Conservation (phyloP, 768 basidiomycete genomes). For the Podaxis pistillaris region DNA sequence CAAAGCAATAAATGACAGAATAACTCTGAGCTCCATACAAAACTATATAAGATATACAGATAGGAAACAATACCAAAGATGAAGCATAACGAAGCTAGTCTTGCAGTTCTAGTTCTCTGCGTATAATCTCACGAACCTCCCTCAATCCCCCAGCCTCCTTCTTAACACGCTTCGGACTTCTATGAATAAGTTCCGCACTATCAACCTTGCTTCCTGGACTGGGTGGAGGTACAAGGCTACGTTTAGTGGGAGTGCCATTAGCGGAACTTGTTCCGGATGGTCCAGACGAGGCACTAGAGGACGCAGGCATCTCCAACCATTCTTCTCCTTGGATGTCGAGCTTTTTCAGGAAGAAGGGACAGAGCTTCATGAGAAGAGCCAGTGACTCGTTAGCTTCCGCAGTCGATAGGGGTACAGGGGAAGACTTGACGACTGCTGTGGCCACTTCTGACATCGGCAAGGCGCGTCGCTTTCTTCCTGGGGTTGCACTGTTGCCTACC, state of each 20-base stretch:
- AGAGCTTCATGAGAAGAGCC: constrained; percentile 60
- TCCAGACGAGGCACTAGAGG: constrained; percentile 24
- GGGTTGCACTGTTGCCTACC: constrained; percentile 45
- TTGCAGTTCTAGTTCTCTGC: constrained; percentile 71
- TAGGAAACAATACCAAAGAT: constrained; percentile 23
- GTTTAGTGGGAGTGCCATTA: constrained; percentile 42
- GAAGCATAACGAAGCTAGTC: constrained; percentile 44
- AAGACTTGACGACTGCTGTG: constrained; percentile 73
- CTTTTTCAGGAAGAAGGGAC: constrained; percentile 77
- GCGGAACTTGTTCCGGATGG: constrained; percentile 15
- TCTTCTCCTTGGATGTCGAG: constrained; percentile 58
- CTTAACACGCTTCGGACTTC: constrained; percentile 74
- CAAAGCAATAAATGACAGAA: constrained; percentile 16
- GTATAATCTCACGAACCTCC: constrained; percentile 79
- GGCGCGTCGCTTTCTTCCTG: constrained; percentile 67
- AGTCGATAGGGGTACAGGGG: constrained; percentile 73
- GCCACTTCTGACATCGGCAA: constrained; percentile 67
- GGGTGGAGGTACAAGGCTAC: constrained; percentile 39
- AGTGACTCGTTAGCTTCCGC: constrained; percentile 80
- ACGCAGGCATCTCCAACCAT: constrained; percentile 64
- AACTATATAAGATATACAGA: constrained; percentile 2
- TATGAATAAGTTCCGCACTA: constrained; percentile 59
- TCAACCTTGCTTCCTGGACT: constrained; percentile 50
- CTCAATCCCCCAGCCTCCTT: constrained; percentile 71
- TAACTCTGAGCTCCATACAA: constrained; percentile 15